Percentiles rank a stretch among this genome's conserved stretches.
Conservation (phyloP, 768 basidiomycete genomes). For the Rhizopogon rudus region DNA sequence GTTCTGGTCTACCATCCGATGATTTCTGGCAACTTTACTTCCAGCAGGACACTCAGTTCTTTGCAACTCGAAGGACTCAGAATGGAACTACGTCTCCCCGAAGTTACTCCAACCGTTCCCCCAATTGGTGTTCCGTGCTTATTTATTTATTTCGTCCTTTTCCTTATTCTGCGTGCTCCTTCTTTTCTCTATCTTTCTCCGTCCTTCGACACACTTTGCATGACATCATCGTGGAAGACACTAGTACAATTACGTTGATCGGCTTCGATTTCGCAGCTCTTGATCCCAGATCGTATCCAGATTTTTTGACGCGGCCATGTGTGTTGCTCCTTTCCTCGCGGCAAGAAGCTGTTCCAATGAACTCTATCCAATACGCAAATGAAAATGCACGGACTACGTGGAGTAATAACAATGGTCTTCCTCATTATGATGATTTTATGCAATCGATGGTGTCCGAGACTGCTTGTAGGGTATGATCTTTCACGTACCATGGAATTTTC, state of each 20-base stretch:
- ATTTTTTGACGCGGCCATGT: background rate
- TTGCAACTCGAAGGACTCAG: too few species aligned
- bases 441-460: background rate
- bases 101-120: too few species aligned
- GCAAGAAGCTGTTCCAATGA: background rate
- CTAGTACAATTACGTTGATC: background rate
- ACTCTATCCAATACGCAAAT: background rate
- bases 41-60: background rate
- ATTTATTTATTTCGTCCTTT: conserved; percentile 1
- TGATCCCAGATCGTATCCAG: background rate
- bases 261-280: background rate
- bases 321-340: background rate
- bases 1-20: background rate
- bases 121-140: background rate
- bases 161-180: background rate
- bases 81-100: background rate
- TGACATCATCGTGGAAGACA: background rate
- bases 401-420: background rate
- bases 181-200: background rate
- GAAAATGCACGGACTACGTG: background rate
- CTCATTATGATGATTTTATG: background rate
- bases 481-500: background rate
- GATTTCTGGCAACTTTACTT: background rate
- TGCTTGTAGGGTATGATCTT: background rate
- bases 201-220: background rate